Evolutionary conservation across 2,329 filamentous ascomycete genomes (phyloP).

Genomic region (Dendryphion nanum): DNA sequence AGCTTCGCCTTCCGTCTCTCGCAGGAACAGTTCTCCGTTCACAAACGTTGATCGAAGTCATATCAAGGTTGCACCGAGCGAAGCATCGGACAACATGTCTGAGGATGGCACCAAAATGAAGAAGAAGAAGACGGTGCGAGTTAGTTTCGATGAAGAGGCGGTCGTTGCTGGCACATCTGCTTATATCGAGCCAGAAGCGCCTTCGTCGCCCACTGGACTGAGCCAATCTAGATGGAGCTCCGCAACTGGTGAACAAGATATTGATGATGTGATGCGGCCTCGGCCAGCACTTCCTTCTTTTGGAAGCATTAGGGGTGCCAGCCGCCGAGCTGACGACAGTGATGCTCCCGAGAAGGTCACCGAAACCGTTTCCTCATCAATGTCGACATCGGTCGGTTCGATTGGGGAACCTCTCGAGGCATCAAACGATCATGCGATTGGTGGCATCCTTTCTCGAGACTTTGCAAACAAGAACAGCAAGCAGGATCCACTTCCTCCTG

Average conservation of each 20-base stretch:
- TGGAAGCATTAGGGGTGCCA: slow-evolving; percentile 69
- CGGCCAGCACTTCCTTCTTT: slow-evolving; percentile 71
- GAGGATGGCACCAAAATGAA: slow-evolving; percentile 36
- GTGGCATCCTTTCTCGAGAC: slow-evolving; percentile 56
- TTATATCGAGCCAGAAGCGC: slow-evolving; percentile 18
- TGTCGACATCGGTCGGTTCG: slow-evolving; percentile 32
- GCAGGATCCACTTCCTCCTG: slow-evolving; percentile 65
- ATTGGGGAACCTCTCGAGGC: slow-evolving; percentile 45
- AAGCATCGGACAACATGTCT: slow-evolving; percentile 58
- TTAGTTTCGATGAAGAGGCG: slow-evolving; percentile 77
- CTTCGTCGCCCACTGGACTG: slow-evolving; percentile 20
- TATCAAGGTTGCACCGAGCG: slow-evolving; percentile 49
- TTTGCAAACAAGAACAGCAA: slow-evolving; percentile 48
- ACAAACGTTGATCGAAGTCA: slow-evolving; percentile 51
- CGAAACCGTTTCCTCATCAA: slow-evolving; percentile 41
- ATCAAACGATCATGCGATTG: slow-evolving; percentile 62
- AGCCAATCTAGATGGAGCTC: slow-evolving; percentile 46
- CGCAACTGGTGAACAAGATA: slow-evolving; percentile 57
- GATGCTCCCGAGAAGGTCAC: slow-evolving; percentile 54
- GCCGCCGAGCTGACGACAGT: slow-evolving; percentile 46
- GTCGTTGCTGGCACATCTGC: slow-evolving; percentile 52
- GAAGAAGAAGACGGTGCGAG: slow-evolving; percentile 66
- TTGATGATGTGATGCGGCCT: slow-evolving; percentile 68
- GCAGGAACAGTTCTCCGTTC: slow-evolving; percentile 45
- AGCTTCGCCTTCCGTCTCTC: slow-evolving; percentile 55